Evolutionary conservation across 1,139 yeast species (phyloP), one percentile per base, ranked within the genome.

Genomic region (Suhomyces coccinellae): DNA sequence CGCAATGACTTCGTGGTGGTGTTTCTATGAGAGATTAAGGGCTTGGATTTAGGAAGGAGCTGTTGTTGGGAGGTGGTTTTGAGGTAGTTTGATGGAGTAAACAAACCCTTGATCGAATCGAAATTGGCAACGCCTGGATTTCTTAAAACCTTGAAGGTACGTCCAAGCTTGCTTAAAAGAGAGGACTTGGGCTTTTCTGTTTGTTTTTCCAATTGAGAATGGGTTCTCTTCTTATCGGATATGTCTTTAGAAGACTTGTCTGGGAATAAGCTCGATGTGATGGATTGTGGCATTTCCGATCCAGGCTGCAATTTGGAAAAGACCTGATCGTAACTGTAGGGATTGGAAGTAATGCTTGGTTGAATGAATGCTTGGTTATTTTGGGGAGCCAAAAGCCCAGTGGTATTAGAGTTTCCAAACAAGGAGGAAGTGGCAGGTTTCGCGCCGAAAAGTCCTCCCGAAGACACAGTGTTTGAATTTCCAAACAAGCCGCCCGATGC

Each of bases 131-230:
- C 26, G 3, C 57, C 31, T 5, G 61, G 53, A 35, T 58, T 50
- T 40, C 66, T 58, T 47, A 73, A 66, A 15, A 71, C 61, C 41
- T 63, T 66, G 48, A 73, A 66, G 1, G 69, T 66, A 48, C 66
- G 70, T 1, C 78, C 75, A 32, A 74, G 59, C 48, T 60, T 67
- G 5, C 66, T 57, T 35, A 73, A 59, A 28, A 72, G 57, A 0
- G 75, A 62, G 9, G 69, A 51, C 33, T 56, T 55, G 6, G 52
- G 55, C 17, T 42, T 50, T 30, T 24, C 36, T 26, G 31, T 46
- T 38, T 27, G 45, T 26, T 47, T 50, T 35, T 53, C 53, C 31
- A 52, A 41, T 31, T 52, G 49, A 15, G 67, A 59, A 42, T 50
- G 58, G 15, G 53, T 49, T 47, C 63, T 56, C 36, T 61, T 60